Evolutionary conservation across 805 yeast species (phyloP).

Genomic region (Schizosaccharomyces japonicus): DNA sequence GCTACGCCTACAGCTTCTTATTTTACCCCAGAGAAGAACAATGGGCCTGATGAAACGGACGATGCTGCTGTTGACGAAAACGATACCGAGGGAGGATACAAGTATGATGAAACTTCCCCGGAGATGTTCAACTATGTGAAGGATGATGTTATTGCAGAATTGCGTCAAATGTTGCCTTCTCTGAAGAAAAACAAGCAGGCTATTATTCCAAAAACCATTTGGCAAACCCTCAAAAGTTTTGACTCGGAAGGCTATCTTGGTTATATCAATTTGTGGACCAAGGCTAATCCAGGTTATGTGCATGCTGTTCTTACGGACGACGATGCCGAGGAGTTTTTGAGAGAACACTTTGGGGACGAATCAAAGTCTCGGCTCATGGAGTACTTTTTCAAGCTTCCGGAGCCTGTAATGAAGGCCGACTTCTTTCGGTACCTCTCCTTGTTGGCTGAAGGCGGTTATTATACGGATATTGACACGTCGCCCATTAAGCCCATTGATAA

Average conservation of each 20-base stretch:
- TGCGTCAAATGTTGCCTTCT: too few species aligned
- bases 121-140: too few species aligned
- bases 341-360: neutral
- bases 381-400: constrained; percentile 61
- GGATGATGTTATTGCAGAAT: too few species aligned
- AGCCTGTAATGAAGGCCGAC: constrained; percentile 67
- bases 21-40: too few species aligned
- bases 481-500: constrained; percentile 43
- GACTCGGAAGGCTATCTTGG: neutral
- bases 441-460: constrained; percentile 79
- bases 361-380: constrained; percentile 22
- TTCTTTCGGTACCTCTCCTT: constrained; percentile 73
- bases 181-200: neutral
- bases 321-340: neutral
- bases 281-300: neutral
- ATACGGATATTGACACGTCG: constrained; percentile 73
- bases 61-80: too few species aligned
- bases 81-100: too few species aligned
- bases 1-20: too few species aligned
- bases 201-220: neutral
- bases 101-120: too few species aligned
- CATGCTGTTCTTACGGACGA: neutral
- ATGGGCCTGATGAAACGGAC: too few species aligned
- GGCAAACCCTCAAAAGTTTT: neutral
- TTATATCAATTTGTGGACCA: neutral